Base-by-base conservation (phyloP, 257 asterid genomes). In the Ilex aquifolium region DNA sequence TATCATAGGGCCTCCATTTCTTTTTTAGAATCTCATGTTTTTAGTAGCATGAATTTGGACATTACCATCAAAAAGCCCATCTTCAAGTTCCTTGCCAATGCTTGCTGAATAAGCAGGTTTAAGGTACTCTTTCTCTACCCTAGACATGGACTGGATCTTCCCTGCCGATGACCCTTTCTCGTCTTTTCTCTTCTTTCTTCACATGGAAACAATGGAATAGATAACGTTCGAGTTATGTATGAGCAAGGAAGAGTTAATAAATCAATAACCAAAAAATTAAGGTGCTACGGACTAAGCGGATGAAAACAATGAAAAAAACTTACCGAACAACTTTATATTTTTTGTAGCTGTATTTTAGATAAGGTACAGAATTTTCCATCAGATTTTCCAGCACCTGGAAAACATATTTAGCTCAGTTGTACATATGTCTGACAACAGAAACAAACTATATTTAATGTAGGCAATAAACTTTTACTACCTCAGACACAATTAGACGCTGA, bases 41-140 rank as follows among this genome's bases (percentile, higher is more conserved):
- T 53, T 0, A 53, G 15, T 7, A 4, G 30, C 27, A 53, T 13
- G 29, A 56, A 21, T 27, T 14, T 54, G 32, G 17, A n/a, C 29
- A 55, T 75, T 86, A 93, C 99, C 99, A 77, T 93, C 97, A 64
- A 93, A 93, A 36, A 93, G 93, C 56, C 99, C 96, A 68, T 93
- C 99, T 76, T 87, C 99, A 53, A 90, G 85, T 72, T 89, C 96
- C 70, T 80, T 85, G 64, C 96, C 84, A 44, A 93, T 85, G 69
- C 96, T 87, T 49, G 99, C 95, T 54, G 91, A 69, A 73, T 87
- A 93, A 72, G 85, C 66, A 67, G 97, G 99, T 76, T 85, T 93
- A 36, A 89, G 83, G 69, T 66, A 90, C 65, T 93, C 96, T 80
- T 90, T 93, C 77, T 93, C 99, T 46, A 84, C 92, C 66, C 96